Percentiles rank a stretch among this genome's conserved stretches.
phyloP scores from a whole-genome alignment of 768 basidiomycete species.

The Rhodotorula sphaerocarpa region DNA sequence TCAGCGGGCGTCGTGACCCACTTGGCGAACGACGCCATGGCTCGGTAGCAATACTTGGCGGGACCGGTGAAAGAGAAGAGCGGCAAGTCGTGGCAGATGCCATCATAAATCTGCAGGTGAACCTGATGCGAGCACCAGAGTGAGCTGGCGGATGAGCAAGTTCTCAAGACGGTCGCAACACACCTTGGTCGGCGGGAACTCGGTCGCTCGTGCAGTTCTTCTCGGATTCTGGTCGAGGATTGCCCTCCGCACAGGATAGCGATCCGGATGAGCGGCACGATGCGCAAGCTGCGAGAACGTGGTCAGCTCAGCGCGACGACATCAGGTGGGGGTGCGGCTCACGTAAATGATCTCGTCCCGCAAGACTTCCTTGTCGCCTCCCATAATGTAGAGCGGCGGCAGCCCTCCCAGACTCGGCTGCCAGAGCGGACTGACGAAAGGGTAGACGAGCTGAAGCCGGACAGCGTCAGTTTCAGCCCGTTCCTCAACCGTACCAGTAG shows the following conservation, averaged over 20 bases:
- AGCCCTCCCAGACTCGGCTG: slow-evolving; percentile 78
- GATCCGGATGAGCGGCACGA: slow-evolving; percentile 75
- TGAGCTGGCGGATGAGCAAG: background rate
- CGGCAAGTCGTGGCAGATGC: slow-evolving; percentile 37
- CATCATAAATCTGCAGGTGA: slow-evolving; percentile 38
- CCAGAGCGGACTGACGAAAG: slow-evolving; percentile 69
- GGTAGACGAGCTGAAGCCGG: slow-evolving; percentile 50
- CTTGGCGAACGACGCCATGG: slow-evolving; percentile 45
- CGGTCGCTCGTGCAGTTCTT: slow-evolving; percentile 8
- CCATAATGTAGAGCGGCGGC: slow-evolving; percentile 71
- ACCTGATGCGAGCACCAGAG: slow-evolving; percentile 1
- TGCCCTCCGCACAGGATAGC: slow-evolving; percentile 57
- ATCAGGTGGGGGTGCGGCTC: too few relatives aligned
- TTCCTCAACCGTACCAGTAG: too few relatives aligned
- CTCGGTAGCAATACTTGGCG: slow-evolving; percentile 45
- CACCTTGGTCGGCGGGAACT: slow-evolving; percentile 37
- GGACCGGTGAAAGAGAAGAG: slow-evolving; percentile 41
- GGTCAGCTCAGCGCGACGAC: background rate
- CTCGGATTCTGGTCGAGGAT: slow-evolving; percentile 49
- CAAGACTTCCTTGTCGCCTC: slow-evolving; percentile 81
- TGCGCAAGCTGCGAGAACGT: slow-evolving; percentile 52
- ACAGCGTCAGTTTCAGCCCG: too few relatives aligned
- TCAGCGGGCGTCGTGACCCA: slow-evolving; percentile 41
- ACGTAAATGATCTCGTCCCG: slow-evolving; percentile 84
- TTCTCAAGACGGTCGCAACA: background rate